Evolutionary conservation across 441 rosid genomes (phyloP).

Genomic region (Melastoma candidum): DNA sequence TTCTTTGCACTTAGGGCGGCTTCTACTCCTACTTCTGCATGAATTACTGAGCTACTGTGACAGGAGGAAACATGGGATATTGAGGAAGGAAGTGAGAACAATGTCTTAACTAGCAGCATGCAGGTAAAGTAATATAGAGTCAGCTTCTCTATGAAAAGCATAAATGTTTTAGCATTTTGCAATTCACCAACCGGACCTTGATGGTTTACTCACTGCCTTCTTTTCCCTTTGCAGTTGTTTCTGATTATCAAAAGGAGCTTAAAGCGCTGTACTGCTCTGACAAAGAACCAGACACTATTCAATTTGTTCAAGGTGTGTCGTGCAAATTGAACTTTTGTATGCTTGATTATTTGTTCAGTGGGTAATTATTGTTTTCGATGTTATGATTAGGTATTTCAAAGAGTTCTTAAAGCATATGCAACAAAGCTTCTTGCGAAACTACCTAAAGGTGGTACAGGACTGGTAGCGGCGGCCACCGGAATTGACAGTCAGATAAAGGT

Average conservation of each 20-base stretch:
- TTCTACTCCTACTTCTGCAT: too few relatives aligned
- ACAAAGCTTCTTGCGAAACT: constrained; percentile 77
- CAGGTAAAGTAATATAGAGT: constrained; percentile 43
- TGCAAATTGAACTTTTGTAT: constrained; percentile 3
- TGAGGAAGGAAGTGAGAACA: constrained; percentile 93
- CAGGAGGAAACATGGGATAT: constrained; percentile 99
- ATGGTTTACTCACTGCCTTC: too few relatives aligned
- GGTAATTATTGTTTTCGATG: constrained; percentile 1
- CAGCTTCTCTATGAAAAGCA: too few relatives aligned
- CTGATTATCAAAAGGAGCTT: constrained; percentile 92
- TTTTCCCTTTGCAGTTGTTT: constrained; percentile 47
- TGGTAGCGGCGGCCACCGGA: constrained; percentile 99
- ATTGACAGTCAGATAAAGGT: constrained; percentile 99
- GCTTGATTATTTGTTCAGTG: neutral
- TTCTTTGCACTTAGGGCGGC: too few relatives aligned
- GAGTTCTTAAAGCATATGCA: constrained; percentile 90
- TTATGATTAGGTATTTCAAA: constrained; percentile 73
- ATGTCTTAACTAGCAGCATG: constrained; percentile 94
- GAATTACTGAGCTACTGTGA: neutral
- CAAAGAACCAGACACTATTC: constrained; percentile 79
- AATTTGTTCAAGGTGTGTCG: constrained; percentile 81
- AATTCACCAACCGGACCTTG: too few relatives aligned
- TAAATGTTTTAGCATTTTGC: too few relatives aligned
- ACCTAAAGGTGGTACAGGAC: constrained; percentile 94
- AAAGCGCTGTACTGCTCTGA: constrained; percentile 89